phyloP scores from a whole-genome alignment of 1,284 basidiomycete species.

The Sporisorium exsertum region DNA sequence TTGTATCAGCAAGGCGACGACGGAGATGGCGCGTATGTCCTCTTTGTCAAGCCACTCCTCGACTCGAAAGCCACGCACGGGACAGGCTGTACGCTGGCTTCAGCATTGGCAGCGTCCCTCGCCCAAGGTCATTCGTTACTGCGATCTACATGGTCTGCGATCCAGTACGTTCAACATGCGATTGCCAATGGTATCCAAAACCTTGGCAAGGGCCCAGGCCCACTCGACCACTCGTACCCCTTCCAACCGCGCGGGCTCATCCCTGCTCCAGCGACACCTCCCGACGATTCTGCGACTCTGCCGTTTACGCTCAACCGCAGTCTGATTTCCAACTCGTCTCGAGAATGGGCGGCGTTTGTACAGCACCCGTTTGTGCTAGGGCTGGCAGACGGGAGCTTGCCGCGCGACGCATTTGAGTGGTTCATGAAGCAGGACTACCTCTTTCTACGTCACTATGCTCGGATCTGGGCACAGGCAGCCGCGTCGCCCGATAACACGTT shows the following conservation, averaged over 20 bases:
- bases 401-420: slow-evolving; percentile 78
- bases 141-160: slow-evolving; percentile 76
- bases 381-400: slow-evolving; percentile 79
- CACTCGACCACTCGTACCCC: slow-evolving; percentile 85
- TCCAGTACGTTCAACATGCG: slow-evolving; percentile 80
- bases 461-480: slow-evolving; percentile 76
- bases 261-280: slow-evolving; percentile 6
- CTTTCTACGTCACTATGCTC: slow-evolving; percentile 72
- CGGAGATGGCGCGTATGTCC: slow-evolving; percentile 64
- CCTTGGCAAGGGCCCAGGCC: slow-evolving; percentile 83
- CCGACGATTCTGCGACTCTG: slow-evolving; percentile 42
- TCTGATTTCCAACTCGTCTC: slow-evolving; percentile 56
- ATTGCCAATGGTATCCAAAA: slow-evolving; percentile 78
- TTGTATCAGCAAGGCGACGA: slow-evolving; percentile 72
- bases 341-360: slow-evolving; percentile 65
- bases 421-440: slow-evolving; percentile 80
- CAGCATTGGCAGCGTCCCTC: slow-evolving; percentile 81
- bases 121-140: slow-evolving; percentile 75
- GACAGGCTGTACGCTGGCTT: slow-evolving; percentile 90
- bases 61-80: slow-evolving; percentile 76
- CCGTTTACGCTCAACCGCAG: slow-evolving; percentile 47
- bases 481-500: slow-evolving; percentile 71
- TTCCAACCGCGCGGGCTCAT: slow-evolving; percentile 69
- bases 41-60: slow-evolving; percentile 59
- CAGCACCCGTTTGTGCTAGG: slow-evolving; percentile 85